These are phyloP conservation scores for Stephania cephalantha DNA, from an alignment of 164 flowering plant species.

Conservation along the genomic window DNA sequence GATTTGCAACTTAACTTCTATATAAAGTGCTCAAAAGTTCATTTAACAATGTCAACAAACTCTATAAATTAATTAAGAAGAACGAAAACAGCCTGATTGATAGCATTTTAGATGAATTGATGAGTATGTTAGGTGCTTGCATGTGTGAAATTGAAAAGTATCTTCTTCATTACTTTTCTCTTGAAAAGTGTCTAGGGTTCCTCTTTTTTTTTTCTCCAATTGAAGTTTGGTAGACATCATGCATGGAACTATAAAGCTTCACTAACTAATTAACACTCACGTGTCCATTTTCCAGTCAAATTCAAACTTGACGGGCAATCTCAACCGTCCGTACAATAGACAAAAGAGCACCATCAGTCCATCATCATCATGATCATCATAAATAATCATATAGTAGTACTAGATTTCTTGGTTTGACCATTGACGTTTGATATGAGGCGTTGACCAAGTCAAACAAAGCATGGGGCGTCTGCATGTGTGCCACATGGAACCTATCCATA, in stretches of 20 bases:
- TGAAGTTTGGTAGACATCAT: slow-evolving; percentile 2
- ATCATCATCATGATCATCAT: background rate
- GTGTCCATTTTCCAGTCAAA: background rate
- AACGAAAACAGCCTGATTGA: background rate
- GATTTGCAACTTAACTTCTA: too few species aligned
- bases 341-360: background rate
- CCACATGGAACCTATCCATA: background rate
- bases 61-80: background rate
- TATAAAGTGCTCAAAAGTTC: background rate
- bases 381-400: too few species aligned
- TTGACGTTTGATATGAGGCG: background rate
- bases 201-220: background rate
- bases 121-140: background rate
- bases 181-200: background rate
- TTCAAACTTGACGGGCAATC: background rate
- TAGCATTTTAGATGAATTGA: background rate
- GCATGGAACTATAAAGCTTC: background rate
- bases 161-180: background rate
- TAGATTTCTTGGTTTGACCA: background rate
- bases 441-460: background rate
- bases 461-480: background rate
- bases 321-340: background rate
- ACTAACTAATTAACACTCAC: background rate
- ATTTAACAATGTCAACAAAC: background rate
- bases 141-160: background rate